Evolutionary conservation across 192 early-diverging fungal species (phyloP).

Genomic region (Coemansia sp.): DNA sequence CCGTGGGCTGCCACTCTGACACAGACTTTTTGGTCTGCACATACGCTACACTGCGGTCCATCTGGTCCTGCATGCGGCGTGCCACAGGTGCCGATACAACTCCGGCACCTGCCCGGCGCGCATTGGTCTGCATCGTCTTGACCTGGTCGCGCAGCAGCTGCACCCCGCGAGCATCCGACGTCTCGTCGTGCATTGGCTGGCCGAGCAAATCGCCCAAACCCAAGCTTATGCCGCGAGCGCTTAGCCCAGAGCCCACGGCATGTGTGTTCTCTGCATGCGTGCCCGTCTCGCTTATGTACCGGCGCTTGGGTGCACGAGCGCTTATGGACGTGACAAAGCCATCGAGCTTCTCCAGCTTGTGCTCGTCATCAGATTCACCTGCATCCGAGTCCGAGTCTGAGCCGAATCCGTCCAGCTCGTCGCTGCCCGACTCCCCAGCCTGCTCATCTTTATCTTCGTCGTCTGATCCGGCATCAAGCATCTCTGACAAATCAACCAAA

Average conservation of each 20-base stretch:
- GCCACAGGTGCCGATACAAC: constrained; percentile 77
- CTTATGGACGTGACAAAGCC: constrained; percentile 66
- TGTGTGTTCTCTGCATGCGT: constrained; percentile 36
- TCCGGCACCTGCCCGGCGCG: constrained; percentile 35
- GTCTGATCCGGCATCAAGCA: constrained; percentile 52
- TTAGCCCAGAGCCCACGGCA: constrained; percentile 37
- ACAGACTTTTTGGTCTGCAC: constrained; percentile 79
- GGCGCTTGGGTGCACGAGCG: constrained; percentile 62
- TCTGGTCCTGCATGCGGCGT: constrained; percentile 76
- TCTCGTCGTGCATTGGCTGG: constrained; percentile 54
- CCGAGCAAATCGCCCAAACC: constrained; percentile 74
- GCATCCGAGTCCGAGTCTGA: constrained; percentile 33
- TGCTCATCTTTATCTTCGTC: constrained; percentile 6
- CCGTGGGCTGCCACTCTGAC: constrained; percentile 78
- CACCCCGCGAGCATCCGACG: constrained; percentile 33
- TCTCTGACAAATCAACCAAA: constrained; percentile 63
- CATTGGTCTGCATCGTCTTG: constrained; percentile 26
- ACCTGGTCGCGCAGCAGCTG: constrained; percentile 36
- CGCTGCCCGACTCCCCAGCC: constrained; percentile 2
- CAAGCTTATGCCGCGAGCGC: constrained; percentile 63
- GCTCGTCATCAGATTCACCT: constrained; percentile 18
- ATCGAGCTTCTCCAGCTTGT: constrained; percentile 23
- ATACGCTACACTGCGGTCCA: constrained; percentile 85
- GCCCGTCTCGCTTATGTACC: constrained; percentile 43
- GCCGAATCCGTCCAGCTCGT: constrained; percentile 24